Evolutionary conservation across 768 basidiomycete species (phyloP).

Genomic region (Crucibulum laeve): DNA sequence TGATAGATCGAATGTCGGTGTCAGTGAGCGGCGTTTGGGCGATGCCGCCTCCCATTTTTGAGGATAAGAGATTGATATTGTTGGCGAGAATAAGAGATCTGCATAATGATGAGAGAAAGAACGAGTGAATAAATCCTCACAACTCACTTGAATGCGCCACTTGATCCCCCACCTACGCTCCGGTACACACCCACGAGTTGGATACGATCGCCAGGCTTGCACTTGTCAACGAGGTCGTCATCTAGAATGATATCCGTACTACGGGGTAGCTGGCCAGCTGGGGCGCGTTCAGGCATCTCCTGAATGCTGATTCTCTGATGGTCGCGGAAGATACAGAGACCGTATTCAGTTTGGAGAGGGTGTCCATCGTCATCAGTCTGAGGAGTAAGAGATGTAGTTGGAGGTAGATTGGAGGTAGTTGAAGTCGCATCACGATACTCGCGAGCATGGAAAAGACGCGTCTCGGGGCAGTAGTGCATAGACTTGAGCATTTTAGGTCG

Average conservation of each 20-base stretch:
- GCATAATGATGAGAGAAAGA: constrained; percentile 10
- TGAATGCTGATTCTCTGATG: constrained; percentile 98
- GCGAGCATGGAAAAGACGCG: constrained; percentile 76
- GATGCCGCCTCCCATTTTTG: constrained; percentile 92
- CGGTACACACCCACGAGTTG: constrained; percentile 95
- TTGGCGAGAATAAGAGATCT: constrained; percentile 94
- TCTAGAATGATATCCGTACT: constrained; percentile 96
- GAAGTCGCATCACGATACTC: constrained; percentile 93
- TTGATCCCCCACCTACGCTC: constrained; percentile 87
- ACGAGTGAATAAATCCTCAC: constrained; percentile 5
- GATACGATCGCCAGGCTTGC: constrained; percentile 97
- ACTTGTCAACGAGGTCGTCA: constrained; percentile 94
- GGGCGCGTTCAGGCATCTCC: constrained; percentile 99
- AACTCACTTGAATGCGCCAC: constrained; percentile 89
- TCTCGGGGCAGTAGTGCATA: constrained; percentile 92
- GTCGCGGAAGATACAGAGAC: constrained; percentile 87
- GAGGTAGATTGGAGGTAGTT: constrained; percentile 80
- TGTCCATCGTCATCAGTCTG: constrained; percentile 90
- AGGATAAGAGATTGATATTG: constrained; percentile 90
- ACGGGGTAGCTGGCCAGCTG: constrained; percentile 93
- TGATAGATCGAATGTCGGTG: constrained; percentile 93
- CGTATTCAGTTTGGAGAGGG: constrained; percentile 87
- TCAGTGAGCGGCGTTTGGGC: constrained; percentile 91
- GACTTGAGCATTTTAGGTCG: constrained; percentile 98
- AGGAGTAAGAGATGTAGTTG: constrained; percentile 82